Evolutionary conservation across 306 rosid genomes (phyloP), one percentile per base, ranked within the genome.

Genomic region (Cicer chorassanicum): DNA sequence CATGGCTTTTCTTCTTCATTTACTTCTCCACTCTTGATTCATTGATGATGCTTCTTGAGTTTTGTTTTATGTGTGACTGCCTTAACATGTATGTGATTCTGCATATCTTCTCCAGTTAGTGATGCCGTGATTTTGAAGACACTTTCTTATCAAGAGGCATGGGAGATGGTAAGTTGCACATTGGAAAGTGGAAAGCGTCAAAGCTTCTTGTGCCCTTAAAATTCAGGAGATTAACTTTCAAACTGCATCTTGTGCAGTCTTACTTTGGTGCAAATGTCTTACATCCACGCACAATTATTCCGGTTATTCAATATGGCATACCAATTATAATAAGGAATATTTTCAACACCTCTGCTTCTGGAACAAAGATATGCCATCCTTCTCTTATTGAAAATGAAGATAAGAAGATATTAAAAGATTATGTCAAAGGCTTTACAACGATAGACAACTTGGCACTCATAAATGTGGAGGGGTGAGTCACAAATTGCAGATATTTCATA

Each of bases 211-310:
- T 68, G 64, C 60, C 49, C 63, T 69, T 56, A 75, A 63, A 45
- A 8, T 76, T 79, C 43, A 53, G 70, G 70, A 48, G 57, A 74
- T 70, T 87, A 75, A 86, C 81, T 76, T 57, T 51, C 48, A 62
- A 80, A 57, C 41, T 61, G 42, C 29, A 62, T 68, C 24, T 55
- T 72, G 48, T 87, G 88, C 90, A 94, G 99, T 94, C 99, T 73
- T 94, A 92, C 83, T 94, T 94, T 84, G 99, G 99, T 74, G 99
- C 99, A 80, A 94, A 94, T 86, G 99, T 94, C 68, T 89, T 94
- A 78, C 99, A 94, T 75, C 99, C 99, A 45, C 96, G 96, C 65
- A 92, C 97, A 78, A 94, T 90, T 73, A 90, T 87, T 77, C 99
- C 99, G 43, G 99, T 94, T 77, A 92, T 92, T 94, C 88, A 74